Evolutionary conservation across 768 basidiomycete genomes (phyloP).

Genomic region (Hydnum rufescens): DNA sequence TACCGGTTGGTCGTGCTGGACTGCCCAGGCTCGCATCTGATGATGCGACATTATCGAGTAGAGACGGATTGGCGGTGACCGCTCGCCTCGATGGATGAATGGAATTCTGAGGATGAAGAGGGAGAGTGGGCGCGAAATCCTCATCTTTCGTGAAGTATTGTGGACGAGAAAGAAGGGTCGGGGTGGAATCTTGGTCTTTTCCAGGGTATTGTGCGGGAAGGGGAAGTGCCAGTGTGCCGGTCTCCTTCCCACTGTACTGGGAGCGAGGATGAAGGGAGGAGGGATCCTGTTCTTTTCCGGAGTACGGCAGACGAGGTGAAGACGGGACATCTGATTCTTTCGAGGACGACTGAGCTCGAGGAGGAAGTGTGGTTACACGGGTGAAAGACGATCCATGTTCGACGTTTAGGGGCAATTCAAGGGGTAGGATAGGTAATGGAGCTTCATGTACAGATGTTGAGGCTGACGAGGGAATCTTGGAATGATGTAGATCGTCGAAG

Average conservation of each 20-base stretch:
- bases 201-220: neutral
- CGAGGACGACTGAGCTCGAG: too few relatives aligned
- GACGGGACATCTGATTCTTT: too few relatives aligned
- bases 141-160: neutral
- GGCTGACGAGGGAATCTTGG: conserved; percentile 4
- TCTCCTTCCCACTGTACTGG: too few relatives aligned
- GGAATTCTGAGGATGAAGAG: conserved; percentile 2
- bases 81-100: conserved; percentile 3
- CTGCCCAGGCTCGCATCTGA: too few relatives aligned
- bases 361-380: conserved; percentile 32
- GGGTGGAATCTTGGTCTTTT: neutral
- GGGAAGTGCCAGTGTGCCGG: conserved; percentile 1
- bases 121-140: conserved; percentile 7
- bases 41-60: too few relatives aligned
- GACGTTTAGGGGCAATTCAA: conserved; percentile 33
- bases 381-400: conserved; percentile 58
- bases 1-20: too few relatives aligned
- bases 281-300: too few relatives aligned
- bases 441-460: conserved; percentile 27
- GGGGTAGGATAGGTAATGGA: conserved; percentile 53
- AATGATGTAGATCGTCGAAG: conserved; percentile 32
- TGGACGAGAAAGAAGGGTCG: too few relatives aligned
- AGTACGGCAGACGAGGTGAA: too few relatives aligned
- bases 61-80: too few relatives aligned
- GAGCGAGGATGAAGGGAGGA: too few relatives aligned